Evolutionary conservation across 2,329 filamentous ascomycete genomes (phyloP).

Genomic region (Penicillium carneum): DNA sequence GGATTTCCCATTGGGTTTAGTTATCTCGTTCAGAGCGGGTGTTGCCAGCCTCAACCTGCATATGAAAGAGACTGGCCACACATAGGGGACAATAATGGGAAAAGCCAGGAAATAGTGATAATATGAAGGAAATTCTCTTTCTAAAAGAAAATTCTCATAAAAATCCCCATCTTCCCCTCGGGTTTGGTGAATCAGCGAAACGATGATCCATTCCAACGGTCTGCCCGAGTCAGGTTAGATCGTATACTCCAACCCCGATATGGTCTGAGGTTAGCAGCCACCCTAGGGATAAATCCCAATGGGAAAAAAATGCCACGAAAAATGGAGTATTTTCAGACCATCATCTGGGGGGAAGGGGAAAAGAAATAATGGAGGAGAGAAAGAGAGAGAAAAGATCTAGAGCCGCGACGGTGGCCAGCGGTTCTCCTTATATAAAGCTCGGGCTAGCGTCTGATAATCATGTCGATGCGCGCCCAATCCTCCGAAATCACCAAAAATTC

Average conservation of each 20-base stretch:
- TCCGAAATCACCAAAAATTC: slow-evolving; percentile 17
- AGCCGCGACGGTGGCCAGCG: slow-evolving; percentile 26
- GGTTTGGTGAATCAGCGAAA: slow-evolving; percentile 18
- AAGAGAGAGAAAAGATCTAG: slow-evolving; percentile 19
- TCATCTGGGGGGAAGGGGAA: neutral
- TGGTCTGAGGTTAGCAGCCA: slow-evolving; percentile 10
- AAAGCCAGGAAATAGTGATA: neutral
- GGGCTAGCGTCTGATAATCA: slow-evolving; percentile 37
- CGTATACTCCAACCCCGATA: slow-evolving; percentile 30
- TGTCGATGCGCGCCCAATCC: slow-evolving; percentile 35
- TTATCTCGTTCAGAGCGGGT: slow-evolving; percentile 20
- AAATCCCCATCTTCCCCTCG: slow-evolving; percentile 7
- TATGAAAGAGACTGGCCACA: slow-evolving; percentile 11
- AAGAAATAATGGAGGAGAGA: slow-evolving; percentile 4
- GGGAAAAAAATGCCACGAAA: neutral
- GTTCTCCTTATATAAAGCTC: slow-evolving; percentile 38
- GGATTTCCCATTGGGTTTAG: slow-evolving; percentile 15
- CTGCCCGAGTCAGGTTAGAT: slow-evolving; percentile 39
- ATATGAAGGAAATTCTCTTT: slow-evolving; percentile 3
- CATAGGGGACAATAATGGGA: neutral
- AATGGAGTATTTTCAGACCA: neutral
- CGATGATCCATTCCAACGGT: slow-evolving; percentile 40
- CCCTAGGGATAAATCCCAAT: neutral
- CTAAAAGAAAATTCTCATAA: slow-evolving; percentile 8
- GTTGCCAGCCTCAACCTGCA: slow-evolving; percentile 21